Percentiles rank a stretch among this genome's conserved stretches.
Evolutionary conservation across 1,284 basidiomycete species (phyloP).

Genomic region (Athelia sp.): DNA sequence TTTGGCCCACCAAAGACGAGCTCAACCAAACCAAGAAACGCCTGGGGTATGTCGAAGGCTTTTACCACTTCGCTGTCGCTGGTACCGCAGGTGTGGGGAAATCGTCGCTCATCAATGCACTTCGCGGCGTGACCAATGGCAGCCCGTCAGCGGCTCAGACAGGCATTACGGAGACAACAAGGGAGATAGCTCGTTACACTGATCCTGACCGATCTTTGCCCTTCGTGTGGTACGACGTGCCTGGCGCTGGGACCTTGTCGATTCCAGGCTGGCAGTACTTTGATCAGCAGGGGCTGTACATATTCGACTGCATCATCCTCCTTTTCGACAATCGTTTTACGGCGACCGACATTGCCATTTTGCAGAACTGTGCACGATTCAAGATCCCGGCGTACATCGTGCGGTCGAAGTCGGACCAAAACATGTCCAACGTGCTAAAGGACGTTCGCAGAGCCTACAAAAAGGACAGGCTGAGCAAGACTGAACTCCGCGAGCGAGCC

Average conservation of each 20-base stretch:
- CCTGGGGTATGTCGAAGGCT: slow-evolving; percentile 19
- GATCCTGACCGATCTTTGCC: slow-evolving; percentile 19
- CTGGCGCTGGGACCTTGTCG: slow-evolving; percentile 28
- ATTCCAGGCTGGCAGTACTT: slow-evolving; percentile 32
- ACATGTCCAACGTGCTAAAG: slow-evolving; percentile 23
- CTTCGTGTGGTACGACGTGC: slow-evolving; percentile 31
- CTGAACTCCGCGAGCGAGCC: no score
- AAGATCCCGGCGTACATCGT: slow-evolving; percentile 28
- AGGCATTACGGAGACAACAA: slow-evolving; percentile 24
- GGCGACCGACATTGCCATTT: no score
- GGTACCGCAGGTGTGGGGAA: slow-evolving; percentile 31
- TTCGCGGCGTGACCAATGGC: slow-evolving; percentile 23
- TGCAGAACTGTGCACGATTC: slow-evolving; percentile 25
- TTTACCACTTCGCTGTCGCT: slow-evolving; percentile 28
- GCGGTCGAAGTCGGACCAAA: slow-evolving; percentile 29
- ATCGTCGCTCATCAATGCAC: slow-evolving; percentile 28
- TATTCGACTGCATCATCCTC: slow-evolving; percentile 31
- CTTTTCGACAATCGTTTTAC: no score
- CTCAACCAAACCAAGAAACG: slow-evolving; percentile 16
- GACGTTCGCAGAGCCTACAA: slow-evolving; percentile 20
- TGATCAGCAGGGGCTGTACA: slow-evolving; percentile 29
- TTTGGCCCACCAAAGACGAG: slow-evolving; percentile 21
- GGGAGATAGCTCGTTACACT: slow-evolving; percentile 23
- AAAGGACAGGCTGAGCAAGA: no score
- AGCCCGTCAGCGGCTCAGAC: slow-evolving; percentile 22